A percentile compares a stretch with the other conserved stretches of the same genome.
Conservation (phyloP, 257 asterid species). For the Gynochthodes officinalis region DNA sequence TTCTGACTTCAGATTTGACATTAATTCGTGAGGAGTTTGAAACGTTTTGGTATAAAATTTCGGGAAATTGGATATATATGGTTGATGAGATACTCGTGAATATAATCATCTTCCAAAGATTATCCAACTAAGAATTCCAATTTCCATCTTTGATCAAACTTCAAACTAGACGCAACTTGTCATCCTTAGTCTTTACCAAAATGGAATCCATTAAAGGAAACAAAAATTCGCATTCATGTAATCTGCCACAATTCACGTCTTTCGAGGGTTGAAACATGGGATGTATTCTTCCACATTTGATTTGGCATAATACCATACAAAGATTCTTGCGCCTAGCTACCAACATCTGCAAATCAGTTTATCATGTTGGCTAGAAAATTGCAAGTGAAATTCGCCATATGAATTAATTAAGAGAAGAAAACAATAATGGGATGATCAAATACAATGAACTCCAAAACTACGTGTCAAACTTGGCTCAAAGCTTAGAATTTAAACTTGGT, state of each 20-base stretch:
- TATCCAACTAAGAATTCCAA: background rate
- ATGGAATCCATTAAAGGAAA: too few species aligned
- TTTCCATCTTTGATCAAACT: background rate
- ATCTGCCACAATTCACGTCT: background rate
- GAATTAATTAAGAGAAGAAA: too few species aligned
- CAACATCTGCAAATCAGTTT: too few species aligned
- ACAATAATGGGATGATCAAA: too few species aligned
- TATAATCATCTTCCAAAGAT: background rate
- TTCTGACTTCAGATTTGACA: background rate
- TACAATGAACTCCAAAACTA: conserved; percentile 38
- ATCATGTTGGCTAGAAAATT: background rate
- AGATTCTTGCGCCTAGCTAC: too few species aligned
- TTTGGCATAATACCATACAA: too few species aligned
- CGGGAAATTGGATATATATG: background rate
- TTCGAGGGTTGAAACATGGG: background rate
- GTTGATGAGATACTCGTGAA: background rate
- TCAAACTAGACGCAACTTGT: background rate
- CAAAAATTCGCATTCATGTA: background rate
- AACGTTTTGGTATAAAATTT: background rate
- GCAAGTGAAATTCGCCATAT: background rate
- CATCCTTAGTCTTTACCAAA: background rate
- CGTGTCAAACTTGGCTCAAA: conserved; percentile 66
- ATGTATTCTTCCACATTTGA: too few species aligned
- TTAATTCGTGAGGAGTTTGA: background rate
- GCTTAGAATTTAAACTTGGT: too few species aligned